Conservation (phyloP, 1,284 basidiomycete species). For the Pseudozyma sp. region DNA sequence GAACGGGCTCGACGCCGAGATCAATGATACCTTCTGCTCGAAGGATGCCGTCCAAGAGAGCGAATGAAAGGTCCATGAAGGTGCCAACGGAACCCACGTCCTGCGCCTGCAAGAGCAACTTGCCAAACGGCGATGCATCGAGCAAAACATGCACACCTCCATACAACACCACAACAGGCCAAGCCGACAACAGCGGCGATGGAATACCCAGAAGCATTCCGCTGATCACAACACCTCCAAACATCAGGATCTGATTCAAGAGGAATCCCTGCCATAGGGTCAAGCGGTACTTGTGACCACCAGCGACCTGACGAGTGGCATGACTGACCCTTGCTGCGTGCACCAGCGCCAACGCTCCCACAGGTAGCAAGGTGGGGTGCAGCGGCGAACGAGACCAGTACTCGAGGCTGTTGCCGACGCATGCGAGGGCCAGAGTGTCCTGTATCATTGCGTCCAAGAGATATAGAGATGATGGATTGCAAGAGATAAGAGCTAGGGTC, state of each 20-base stretch:
- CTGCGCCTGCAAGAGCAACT: constrained; percentile 25
- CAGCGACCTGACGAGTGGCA: constrained; percentile 52
- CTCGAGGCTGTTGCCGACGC: constrained; percentile 20
- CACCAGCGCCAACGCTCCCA: constrained; percentile 38
- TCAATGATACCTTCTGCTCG: constrained; percentile 57
- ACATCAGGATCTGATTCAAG: constrained; percentile 57
- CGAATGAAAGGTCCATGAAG: constrained; percentile 45
- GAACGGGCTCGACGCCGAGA: constrained; percentile 47
- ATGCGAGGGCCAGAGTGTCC: constrained; percentile 8
- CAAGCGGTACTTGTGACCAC: constrained; percentile 30
- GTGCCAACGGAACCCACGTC: constrained; percentile 18
- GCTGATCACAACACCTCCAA: constrained; percentile 45
- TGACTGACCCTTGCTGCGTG: constrained; percentile 58
- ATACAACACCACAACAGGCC: constrained; percentile 50
- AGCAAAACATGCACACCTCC: constrained; percentile 44
- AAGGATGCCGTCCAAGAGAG: constrained; percentile 51
- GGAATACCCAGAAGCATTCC: constrained; percentile 43
- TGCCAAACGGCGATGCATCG: constrained; percentile 21
- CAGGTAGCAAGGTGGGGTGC: constrained; percentile 38
- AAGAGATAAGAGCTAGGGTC: background rate
- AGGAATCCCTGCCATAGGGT: constrained; percentile 53
- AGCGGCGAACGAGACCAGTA: constrained; percentile 17
- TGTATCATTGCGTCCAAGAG: constrained; percentile 7
- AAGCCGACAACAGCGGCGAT: constrained; percentile 48
- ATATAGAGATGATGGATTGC: background rate